These are phyloP conservation scores for Amphichorda felina DNA, from an alignment of 2,329 filamentous ascomycete genomes.

Conservation along the genomic window DNA sequence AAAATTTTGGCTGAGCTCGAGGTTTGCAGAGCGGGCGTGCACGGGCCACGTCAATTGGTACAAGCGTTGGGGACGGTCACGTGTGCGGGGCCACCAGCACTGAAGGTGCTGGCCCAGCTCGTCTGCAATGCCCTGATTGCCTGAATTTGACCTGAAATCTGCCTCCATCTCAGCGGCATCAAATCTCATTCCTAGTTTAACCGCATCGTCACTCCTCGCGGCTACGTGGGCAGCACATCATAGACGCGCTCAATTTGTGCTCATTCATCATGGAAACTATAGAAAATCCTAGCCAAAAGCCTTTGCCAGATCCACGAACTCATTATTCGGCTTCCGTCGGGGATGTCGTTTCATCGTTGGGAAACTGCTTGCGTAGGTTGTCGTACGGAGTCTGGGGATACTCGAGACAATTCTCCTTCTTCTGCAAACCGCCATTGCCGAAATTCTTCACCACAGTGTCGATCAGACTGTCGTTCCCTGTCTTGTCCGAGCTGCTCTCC, in stretches of 20 bases:
- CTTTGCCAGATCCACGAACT: too few relatives aligned
- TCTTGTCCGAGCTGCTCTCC: conserved; percentile 74
- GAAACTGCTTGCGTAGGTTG: conserved; percentile 50
- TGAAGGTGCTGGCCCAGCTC: too few relatives aligned
- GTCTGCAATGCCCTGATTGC: too few relatives aligned
- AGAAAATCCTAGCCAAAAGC: too few relatives aligned
- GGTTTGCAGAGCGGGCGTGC: neutral
- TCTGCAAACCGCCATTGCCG: conserved; percentile 36
- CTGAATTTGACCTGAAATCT: too few relatives aligned
- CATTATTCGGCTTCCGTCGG: too few relatives aligned
- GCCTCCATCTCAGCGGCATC: too few relatives aligned
- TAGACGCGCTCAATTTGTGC: neutral
- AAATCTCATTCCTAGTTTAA: too few relatives aligned
- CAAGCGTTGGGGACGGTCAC: conserved; percentile 4
- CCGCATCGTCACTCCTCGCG: too few relatives aligned
- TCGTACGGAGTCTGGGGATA: conserved; percentile 61
- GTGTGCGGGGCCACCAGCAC: conserved; percentile 4
- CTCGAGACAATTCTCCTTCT: conserved; percentile 44
- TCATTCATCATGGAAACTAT: neutral
- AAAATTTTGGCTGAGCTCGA: conserved; percentile 3
- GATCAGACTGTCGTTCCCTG: conserved; percentile 56
- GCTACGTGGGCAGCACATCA: too few relatives aligned
- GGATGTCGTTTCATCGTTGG: conserved; percentile 17
- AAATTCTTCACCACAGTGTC: conserved; percentile 46
- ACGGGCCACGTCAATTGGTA: conserved; percentile 7